Evolutionary conservation across 768 basidiomycete species (phyloP).

Genomic region (Boletus fagicola): DNA sequence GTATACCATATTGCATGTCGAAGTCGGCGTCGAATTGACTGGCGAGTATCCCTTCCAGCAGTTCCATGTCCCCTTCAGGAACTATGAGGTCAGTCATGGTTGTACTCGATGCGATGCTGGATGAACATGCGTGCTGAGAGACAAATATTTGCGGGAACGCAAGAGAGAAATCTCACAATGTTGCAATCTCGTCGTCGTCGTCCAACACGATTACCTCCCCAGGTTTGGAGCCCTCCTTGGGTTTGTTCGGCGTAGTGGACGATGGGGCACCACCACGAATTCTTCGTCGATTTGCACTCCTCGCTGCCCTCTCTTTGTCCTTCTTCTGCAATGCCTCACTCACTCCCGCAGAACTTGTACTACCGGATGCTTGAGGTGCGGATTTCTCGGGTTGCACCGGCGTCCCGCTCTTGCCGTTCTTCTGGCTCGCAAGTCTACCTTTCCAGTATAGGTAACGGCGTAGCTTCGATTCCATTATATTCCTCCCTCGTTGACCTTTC

Average conservation of each 20-base stretch:
- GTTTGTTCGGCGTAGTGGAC: conserved; percentile 6
- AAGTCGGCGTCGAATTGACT: conserved; percentile 54
- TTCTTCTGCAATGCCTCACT: conserved; percentile 80
- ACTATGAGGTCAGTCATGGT: conserved; percentile 15
- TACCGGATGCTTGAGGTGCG: conserved; percentile 15
- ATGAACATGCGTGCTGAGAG: neutral
- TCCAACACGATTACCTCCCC: conserved; percentile 18
- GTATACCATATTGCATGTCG: conserved; percentile 75
- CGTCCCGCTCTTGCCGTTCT: conserved; percentile 19
- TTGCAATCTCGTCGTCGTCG: conserved; percentile 43
- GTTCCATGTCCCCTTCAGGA: conserved; percentile 20
- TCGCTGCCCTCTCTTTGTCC: conserved; percentile 60
- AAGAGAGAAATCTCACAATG: conserved; percentile 49
- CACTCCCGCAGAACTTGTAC: conserved; percentile 33
- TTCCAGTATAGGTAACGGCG: conserved; percentile 82
- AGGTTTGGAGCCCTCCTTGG: conserved; percentile 9
- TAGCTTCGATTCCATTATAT: conserved; percentile 79
- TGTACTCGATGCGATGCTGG: conserved; percentile 18
- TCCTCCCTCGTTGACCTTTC: conserved; percentile 60
- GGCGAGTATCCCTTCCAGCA: conserved; percentile 27
- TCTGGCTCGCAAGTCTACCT: conserved; percentile 37
- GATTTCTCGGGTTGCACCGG: neutral
- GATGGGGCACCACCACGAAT: conserved; percentile 68
- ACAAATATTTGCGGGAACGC: neutral
- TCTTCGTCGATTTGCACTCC: conserved; percentile 63